Conservation (phyloP, 1,284 basidiomycete species). For the Trichosporon ovoides region DNA sequence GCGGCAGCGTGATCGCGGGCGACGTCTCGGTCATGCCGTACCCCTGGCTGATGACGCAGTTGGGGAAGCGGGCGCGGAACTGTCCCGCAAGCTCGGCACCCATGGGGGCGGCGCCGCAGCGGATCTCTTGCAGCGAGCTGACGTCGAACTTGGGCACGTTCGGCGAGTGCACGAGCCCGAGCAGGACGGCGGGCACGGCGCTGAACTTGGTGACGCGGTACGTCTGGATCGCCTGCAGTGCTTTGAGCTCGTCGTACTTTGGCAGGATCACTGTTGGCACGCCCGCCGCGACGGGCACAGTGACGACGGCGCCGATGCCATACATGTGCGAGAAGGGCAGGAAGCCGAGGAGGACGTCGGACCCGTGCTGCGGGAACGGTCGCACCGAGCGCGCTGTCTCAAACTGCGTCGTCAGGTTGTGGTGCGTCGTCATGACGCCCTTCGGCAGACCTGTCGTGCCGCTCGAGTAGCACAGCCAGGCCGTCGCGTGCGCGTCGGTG, state of each 20-base stretch:
- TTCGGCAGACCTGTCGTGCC: slow-evolving; percentile 54
- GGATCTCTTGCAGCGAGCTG: slow-evolving; percentile 57
- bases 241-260: slow-evolving; percentile 55
- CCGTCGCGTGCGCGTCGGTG: slow-evolving; percentile 1
- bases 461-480: slow-evolving; percentile 59
- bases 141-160: slow-evolving; percentile 68
- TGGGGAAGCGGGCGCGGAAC: slow-evolving; percentile 26
- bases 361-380: background rate
- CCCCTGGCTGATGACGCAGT: slow-evolving; percentile 40
- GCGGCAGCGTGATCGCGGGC: slow-evolving; percentile 38
- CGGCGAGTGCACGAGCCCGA: slow-evolving; percentile 51
- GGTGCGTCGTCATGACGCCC: slow-evolving; percentile 57
- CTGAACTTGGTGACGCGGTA: slow-evolving; percentile 61
- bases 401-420: slow-evolving; percentile 54
- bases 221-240: slow-evolving; percentile 63
- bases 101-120: slow-evolving; percentile 78
- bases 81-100: slow-evolving; percentile 47
- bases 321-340: slow-evolving; percentile 20
- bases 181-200: slow-evolving; percentile 78
- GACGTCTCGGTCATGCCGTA: slow-evolving; percentile 52
- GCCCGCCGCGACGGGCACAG: slow-evolving; percentile 59
- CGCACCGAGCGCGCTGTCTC: background rate
- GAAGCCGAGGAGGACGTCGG: slow-evolving; percentile 13
- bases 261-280: slow-evolving; percentile 62
- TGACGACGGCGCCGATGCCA: slow-evolving; percentile 48